A percentile compares a stretch with the other conserved stretches of the same genome.
phyloP scores from a whole-genome alignment of 164 flowering plant genomes.

The Buxus sempervirens region DNA sequence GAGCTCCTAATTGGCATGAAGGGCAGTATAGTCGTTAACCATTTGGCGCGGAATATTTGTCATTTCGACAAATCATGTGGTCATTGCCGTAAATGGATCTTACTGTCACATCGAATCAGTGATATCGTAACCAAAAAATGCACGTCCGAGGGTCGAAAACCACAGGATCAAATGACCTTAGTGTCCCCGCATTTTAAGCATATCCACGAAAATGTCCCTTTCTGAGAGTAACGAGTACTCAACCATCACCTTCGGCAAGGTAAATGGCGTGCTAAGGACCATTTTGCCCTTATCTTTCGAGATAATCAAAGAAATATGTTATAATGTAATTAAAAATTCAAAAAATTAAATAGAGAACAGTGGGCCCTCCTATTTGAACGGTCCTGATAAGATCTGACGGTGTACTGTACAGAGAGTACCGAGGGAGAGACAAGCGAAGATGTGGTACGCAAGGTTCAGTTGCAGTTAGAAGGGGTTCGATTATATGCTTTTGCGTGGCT shows the following conservation, averaged over 20 bases:
- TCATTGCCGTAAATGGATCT: neutral
- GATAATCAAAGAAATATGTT: too few relatives aligned
- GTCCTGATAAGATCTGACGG: too few relatives aligned
- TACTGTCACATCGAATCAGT: neutral
- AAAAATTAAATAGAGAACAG: too few relatives aligned
- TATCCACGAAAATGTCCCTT: neutral
- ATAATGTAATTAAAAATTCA: too few relatives aligned
- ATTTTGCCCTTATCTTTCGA: too few relatives aligned
- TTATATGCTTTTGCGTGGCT: slow-evolving; percentile 17
- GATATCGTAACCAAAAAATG: neutral
- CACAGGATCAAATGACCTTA: neutral
- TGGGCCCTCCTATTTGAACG: too few relatives aligned
- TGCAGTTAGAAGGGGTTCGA: neutral
- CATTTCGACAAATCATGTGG: neutral
- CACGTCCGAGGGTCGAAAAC: neutral
- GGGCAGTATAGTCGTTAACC: too few relatives aligned
- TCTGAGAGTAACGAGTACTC: neutral
- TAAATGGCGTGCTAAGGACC: neutral
- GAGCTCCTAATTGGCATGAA: too few relatives aligned
- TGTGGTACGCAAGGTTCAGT: neutral
- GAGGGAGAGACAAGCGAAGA: too few relatives aligned
- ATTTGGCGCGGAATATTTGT: too few relatives aligned
- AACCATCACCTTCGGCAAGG: too few relatives aligned
- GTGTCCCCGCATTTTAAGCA: neutral
- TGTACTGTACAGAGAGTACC: too few relatives aligned